Evolutionary conservation across 352 stramenopile genomes (phyloP).

Genomic region (Phytopythium delawarense): DNA sequence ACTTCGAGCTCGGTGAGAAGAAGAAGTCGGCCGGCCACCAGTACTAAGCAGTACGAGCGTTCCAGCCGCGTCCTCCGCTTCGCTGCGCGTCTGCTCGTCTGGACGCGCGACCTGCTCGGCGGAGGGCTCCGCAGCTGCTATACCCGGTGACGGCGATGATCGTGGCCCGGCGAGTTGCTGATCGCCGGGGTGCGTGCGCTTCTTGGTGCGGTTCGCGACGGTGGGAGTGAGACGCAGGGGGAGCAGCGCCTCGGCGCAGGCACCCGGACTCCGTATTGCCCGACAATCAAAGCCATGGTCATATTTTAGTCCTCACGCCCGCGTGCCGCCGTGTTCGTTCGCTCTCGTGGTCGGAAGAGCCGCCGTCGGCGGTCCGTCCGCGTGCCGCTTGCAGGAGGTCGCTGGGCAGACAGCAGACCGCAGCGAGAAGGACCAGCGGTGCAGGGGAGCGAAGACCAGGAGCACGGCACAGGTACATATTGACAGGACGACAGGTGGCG

Average conservation of each 20-base stretch:
- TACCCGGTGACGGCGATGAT: slow-evolving; percentile 20
- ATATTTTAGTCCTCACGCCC: slow-evolving; percentile 43
- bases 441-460: not conserved
- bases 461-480: not conserved
- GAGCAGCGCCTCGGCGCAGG: slow-evolving; percentile 6
- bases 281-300: slow-evolving; percentile 45
- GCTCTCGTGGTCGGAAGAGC: not conserved
- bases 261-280: slow-evolving; percentile 19
- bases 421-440: not conserved
- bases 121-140: slow-evolving; percentile 14
- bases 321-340: slow-evolving; percentile 7
- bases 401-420: not conserved
- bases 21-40: slow-evolving; percentile 96
- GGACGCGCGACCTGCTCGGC: not conserved
- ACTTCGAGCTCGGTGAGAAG: slow-evolving; percentile 99
- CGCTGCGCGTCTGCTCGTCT: slow-evolving; percentile 12
- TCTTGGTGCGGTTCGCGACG: slow-evolving; percentile 11
- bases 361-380: not conserved
- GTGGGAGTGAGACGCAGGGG: slow-evolving; percentile 5
- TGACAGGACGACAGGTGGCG: not conserved
- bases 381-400: too few species aligned
- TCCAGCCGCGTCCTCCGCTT: slow-evolving; percentile 5
- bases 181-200: slow-evolving; percentile 10
- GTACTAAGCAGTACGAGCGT: slow-evolving; percentile 87
- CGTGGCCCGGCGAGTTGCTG: slow-evolving; percentile 8